Evolutionary conservation across 2,329 filamentous ascomycete species (phyloP), one percentile per base, ranked within the genome.

Genomic region (Fusarium sulawesiense): DNA sequence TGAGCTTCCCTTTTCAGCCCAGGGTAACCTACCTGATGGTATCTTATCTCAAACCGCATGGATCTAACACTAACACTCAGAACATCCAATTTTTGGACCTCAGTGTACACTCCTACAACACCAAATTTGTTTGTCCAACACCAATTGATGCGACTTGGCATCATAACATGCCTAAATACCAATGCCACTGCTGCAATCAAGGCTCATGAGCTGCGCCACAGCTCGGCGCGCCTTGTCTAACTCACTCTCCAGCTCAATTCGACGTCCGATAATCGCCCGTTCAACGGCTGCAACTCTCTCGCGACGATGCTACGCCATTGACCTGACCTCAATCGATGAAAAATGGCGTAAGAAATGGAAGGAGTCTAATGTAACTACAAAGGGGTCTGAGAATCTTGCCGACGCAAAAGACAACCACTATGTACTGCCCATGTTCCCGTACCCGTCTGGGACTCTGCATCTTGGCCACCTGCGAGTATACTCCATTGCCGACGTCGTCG

Each of bases 351-450:
- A 79, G 44, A 78, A 74, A 68, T 88, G 86, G 85, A 71, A 73
- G 12, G 65, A 75, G 37, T 30, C 54, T 16, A 54, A 49, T 12
- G 47, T 40, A 14, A 8, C 41, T 21, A 44, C 34, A 4, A 56
- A 68, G 5, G 45, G 64, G 27, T 14, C 69, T 34, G 68, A 54
- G 14, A 64, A 60, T 50, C 55, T 71, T 21, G 42, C 50, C 65
- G 73, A 68, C 32, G 48, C 64, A 57, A 68, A 79, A 37, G 73
- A 80, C 44, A 80, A 80, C 60, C 85, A 84, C 79, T 97, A 95
- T 78, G 88, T 97, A 66, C 84, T 97, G 56, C 91, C 94, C 70
- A 97, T 97, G 94, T 97, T 97, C 77, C 94, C 94, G 0, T 97
- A 97, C 78, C 94, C 94, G 2, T 97, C 94, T 0, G 94, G 94